Base-by-base conservation (phyloP, 1,139 yeast genomes). In the Yamadazyma spencermartinsiae region DNA sequence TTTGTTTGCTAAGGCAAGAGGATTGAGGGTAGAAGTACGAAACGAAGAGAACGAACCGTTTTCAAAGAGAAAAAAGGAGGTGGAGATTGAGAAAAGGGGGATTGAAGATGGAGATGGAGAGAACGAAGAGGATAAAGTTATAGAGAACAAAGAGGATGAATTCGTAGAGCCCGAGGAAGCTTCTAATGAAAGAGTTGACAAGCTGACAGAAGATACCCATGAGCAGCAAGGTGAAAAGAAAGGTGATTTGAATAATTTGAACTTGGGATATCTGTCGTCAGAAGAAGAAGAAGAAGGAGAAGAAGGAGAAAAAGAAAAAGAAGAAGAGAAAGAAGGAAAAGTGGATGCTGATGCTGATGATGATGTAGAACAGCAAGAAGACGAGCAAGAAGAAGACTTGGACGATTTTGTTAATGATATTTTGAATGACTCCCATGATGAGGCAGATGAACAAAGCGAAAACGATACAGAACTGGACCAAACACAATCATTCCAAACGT, bases 1-100 rank as follows among this genome's bases (percentile, higher is more conserved):
- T 3, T 46, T 68, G 31, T 50, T 64, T 38, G 72, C 65, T 3
- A 58, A 55, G 45, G 54, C 60, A 13, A 51, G 58, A 32, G 74
- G 74, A 2, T 42, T 65, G 32, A 46, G 34, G 14, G 46, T 50
- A 5, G 45, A 41, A 18, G 37, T 34, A 18, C 17, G 20, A 9
- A 24, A 20, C 11, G 32, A 4, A 9, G 32, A 17, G 6, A 27
- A 25, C 15, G 39, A 35, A 11, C 28, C 10, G 10, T 30, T 21
- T 14, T n/a, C 13, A 12, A 15, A 12, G 18, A 27, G 14, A 42
- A 54, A 50, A 39, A 52, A 54, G 11, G 49, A 55, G 37, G 70
- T 68, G 3, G 37, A 58, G 20, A 14, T 37, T 38, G 12, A 37
- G 32, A 17, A 37, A 28, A 34, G 17, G 35, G 41, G 26, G 8